A percentile compares a stretch with the other conserved stretches of the same genome.
phyloP scores from a whole-genome alignment of 2,329 filamentous ascomycete species.

The Fusarium acutatum region DNA sequence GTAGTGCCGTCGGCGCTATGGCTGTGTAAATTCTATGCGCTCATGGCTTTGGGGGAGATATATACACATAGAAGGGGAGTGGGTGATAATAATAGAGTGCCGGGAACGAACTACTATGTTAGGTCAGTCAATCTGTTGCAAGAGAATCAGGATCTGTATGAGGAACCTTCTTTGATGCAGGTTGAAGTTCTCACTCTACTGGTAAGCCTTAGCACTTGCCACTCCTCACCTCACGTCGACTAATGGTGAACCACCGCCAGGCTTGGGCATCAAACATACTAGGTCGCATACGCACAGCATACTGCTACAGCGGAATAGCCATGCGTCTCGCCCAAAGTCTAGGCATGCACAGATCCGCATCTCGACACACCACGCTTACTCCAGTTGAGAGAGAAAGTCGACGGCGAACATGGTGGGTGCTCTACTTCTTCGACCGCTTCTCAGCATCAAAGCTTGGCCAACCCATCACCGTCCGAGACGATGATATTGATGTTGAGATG shows the following conservation, averaged over 20 bases:
- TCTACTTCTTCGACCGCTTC: slow-evolving; percentile 47
- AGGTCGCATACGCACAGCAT: slow-evolving; percentile 46
- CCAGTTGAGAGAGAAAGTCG: slow-evolving; percentile 40
- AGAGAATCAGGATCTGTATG: slow-evolving; percentile 47
- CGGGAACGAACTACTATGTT: slow-evolving; percentile 55
- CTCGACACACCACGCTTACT: slow-evolving; percentile 22
- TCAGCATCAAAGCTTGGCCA: slow-evolving; percentile 46
- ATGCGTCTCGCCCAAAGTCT: slow-evolving; percentile 53
- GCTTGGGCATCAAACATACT: slow-evolving; percentile 47
- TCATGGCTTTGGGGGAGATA: slow-evolving; percentile 56
- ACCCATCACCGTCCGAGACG: slow-evolving; percentile 43
- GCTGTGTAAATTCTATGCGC: slow-evolving; percentile 54
- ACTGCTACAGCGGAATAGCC: slow-evolving; percentile 45
- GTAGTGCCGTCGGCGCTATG: slow-evolving; percentile 42
- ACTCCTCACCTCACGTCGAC: rapidly evolving
- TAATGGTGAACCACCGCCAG: not conserved
- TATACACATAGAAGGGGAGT: slow-evolving; percentile 51
- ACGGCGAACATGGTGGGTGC: slow-evolving; percentile 45
- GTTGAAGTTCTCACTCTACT: slow-evolving; percentile 50
- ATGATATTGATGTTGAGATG: slow-evolving; percentile 47
- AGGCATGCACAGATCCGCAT: slow-evolving; percentile 51
- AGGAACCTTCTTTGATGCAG: slow-evolving; percentile 54
- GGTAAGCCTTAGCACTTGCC: not conserved
- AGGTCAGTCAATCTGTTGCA: slow-evolving; percentile 51
- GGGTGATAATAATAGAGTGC: slow-evolving; percentile 43